These are phyloP conservation scores for Lasiosphaeria ovina DNA, from an alignment of 495 filamentous ascomycete species.

Conservation along the genomic window DNA sequence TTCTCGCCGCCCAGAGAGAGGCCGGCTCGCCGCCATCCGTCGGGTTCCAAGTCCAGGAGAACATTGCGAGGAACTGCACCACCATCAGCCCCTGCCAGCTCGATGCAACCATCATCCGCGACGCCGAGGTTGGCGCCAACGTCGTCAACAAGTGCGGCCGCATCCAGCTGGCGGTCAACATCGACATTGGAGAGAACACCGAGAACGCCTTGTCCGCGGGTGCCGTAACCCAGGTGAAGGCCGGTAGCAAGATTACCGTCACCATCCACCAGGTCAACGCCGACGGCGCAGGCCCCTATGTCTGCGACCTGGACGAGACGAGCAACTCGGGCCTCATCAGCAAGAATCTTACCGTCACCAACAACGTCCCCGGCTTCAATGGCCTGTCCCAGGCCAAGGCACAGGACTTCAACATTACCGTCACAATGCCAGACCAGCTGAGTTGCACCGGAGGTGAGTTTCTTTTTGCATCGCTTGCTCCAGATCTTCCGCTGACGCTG, in stretches of 20 bases:
- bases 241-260: constrained; percentile 37
- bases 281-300: constrained; percentile 54
- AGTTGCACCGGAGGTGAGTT: constrained; percentile 40
- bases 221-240: constrained; percentile 44
- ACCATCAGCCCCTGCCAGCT: constrained; percentile 53
- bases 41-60: constrained; percentile 43
- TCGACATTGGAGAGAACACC: constrained; percentile 54
- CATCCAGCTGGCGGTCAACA: constrained; percentile 51
- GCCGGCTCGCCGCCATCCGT: constrained; percentile 39
- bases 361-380: constrained; percentile 47
- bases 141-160: constrained; percentile 50
- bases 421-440: constrained; percentile 42
- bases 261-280: constrained; percentile 56
- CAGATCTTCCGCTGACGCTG: neutral
- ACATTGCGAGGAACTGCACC: constrained; percentile 48
- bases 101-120: constrained; percentile 53
- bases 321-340: constrained; percentile 44
- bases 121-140: constrained; percentile 46
- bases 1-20: constrained; percentile 41
- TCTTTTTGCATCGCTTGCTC: neutral
- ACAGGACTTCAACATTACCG: constrained; percentile 44
- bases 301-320: constrained; percentile 47
- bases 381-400: constrained; percentile 47
- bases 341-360: constrained; percentile 41
- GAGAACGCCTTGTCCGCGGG: constrained; percentile 45